phyloP scores from a whole-genome alignment of 768 basidiomycete species.

The Tubosaeta brunneosetosa region DNA sequence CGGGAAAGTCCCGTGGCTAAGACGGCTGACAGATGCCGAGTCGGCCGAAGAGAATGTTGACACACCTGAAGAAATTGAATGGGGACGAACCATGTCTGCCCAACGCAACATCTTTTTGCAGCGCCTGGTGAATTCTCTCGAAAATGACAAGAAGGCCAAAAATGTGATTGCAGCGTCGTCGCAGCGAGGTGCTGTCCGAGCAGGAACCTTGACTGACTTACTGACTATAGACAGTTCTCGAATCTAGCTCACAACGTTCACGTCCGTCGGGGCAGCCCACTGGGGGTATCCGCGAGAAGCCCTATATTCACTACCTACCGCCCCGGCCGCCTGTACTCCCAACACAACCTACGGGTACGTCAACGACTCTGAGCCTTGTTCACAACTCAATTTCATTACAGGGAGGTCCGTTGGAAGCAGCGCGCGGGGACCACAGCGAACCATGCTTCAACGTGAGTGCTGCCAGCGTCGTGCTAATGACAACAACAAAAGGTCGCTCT shows the following conservation, averaged over 20 bases:
- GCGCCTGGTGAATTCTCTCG: constrained; percentile 55
- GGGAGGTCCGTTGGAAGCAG: constrained; percentile 14
- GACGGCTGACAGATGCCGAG: constrained; percentile 52
- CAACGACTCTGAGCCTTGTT: not conserved
- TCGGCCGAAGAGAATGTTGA: constrained; percentile 70
- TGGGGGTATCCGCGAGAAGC: constrained; percentile 28
- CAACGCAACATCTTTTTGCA: constrained; percentile 68
- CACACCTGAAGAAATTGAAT: constrained; percentile 68
- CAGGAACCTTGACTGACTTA: not conserved
- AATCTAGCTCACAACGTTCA: constrained; percentile 24
- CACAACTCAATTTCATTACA: constrained; percentile 8
- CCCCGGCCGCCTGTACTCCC: constrained; percentile 21
- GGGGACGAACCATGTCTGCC: constrained; percentile 71
- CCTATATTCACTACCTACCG: constrained; percentile 32
- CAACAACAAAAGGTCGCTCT: not conserved
- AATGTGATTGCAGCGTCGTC: constrained; percentile 29
- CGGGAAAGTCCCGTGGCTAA: constrained; percentile 62
- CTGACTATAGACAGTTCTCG: constrained; percentile 19
- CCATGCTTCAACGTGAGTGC: constrained; percentile 44
- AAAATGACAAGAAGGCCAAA: constrained; percentile 48
- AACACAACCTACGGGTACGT: constrained; percentile 22
- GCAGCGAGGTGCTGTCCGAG: constrained; percentile 20
- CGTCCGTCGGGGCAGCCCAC: constrained; percentile 20
- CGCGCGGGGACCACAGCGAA: constrained; percentile 31
- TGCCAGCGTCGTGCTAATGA: not conserved